A percentile compares a stretch with the other conserved stretches of the same genome.
Evolutionary conservation across 1,284 basidiomycete genomes (phyloP).

Genomic region (Rhodotorula sp.): DNA sequence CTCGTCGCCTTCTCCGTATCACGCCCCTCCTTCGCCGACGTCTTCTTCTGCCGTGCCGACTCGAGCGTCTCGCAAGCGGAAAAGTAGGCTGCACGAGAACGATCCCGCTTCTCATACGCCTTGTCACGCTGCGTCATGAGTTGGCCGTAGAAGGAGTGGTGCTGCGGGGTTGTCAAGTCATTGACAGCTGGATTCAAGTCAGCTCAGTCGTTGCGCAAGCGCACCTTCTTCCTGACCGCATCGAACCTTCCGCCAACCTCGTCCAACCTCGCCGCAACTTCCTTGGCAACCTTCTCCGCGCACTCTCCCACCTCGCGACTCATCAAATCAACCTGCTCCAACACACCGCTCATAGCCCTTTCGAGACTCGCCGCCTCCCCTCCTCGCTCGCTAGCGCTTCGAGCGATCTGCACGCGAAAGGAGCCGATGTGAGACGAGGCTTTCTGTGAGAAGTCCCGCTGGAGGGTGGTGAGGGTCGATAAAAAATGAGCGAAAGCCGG

Average conservation of each 20-base stretch:
- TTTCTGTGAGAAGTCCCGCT: constrained; percentile 9
- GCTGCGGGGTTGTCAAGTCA: constrained; percentile 11
- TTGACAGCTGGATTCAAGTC: no score
- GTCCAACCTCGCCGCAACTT: constrained; percentile 10
- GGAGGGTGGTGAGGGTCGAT: not conserved
- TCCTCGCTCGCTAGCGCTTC: not conserved
- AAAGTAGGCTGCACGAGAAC: constrained; percentile 30
- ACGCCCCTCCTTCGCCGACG: constrained; percentile 17
- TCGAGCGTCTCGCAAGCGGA: constrained; percentile 35
- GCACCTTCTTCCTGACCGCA: constrained; percentile 31
- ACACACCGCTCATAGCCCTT: constrained; percentile 5
- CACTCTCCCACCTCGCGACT: constrained; percentile 14
- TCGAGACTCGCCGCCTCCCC: constrained; percentile 19
- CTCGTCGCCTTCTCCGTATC: constrained; percentile 27
- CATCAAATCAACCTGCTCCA: constrained; percentile 31
- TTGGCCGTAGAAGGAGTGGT: constrained; percentile 23
- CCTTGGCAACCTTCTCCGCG: constrained; percentile 1
- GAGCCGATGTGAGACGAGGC: constrained; percentile 18
- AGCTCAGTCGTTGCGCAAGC: not conserved
- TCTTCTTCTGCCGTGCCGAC: constrained; percentile 29
- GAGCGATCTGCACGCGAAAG: constrained; percentile 14
- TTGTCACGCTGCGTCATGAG: constrained; percentile 33
- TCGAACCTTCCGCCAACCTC: constrained; percentile 20
- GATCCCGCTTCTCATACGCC: constrained; percentile 26
- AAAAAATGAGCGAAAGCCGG: constrained; percentile 29